Evolutionary conservation across 2,329 filamentous ascomycete species (phyloP), one percentile per base, ranked within the genome.

Genomic region (Colletotrichum karsti): DNA sequence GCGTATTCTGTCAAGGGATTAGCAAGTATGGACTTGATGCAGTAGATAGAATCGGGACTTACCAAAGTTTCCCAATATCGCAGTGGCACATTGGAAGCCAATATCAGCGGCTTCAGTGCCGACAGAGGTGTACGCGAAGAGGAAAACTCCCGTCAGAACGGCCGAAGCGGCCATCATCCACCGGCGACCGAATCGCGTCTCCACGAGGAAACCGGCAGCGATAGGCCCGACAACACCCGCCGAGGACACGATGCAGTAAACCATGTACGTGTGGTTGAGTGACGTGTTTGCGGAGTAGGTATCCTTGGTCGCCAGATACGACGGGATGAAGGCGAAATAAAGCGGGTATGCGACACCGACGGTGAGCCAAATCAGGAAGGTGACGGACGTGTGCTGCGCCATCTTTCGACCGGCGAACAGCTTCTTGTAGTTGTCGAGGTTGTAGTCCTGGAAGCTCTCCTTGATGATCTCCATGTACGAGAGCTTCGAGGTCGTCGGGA

Each of bases 341-440:
- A 85, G 75, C 5, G 82, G 82, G 69, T 84, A 84, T 2, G 80
- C 82, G 22, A 84, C 78, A n/a, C 81, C 82, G 30, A 84, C 81
- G 0, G 79, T 83, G 4, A 83, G 69, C 82, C 82, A 84, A 44
- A 83, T 77, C 4, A 79, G 69, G 68, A 82, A 83, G 1, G 77
- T 80, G 5, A 84, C 73, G 0, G 73, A 69, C 1, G 78, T 77
- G 62, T 78, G 76, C 55, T 73, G 76, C 2, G 76, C 74, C 74
- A 80, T 76, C 64, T 76, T 77, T 15, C 70, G 67, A 2, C 75
- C 73, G 4, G 74, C 66, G 57, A 80, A 80, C 3, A 80, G 74
- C 30, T 70, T 72, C 33, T 71, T 78, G 69, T 80, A 77, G 71
- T 73, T 77, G 26, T 61, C 67, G 69, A 24, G 60, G 7, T 65